Conservation (phyloP, 306 rosid genomes). For the Vachellia pachyceras region DNA sequence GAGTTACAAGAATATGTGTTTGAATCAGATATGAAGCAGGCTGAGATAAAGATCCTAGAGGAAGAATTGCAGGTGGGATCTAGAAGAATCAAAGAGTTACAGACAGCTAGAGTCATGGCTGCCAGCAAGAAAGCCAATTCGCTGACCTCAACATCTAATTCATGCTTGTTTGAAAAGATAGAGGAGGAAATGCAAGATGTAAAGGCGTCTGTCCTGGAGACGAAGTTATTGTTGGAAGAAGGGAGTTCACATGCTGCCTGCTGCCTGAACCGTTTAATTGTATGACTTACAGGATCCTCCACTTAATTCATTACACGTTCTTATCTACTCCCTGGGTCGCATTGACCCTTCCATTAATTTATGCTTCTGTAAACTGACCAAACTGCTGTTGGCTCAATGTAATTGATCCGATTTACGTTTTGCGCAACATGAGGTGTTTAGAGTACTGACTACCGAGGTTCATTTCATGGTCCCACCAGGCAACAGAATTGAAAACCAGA, state of each 20-base stretch:
- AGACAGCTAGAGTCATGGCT: constrained; percentile 50
- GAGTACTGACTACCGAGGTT: not conserved
- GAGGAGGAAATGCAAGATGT: constrained; percentile 60
- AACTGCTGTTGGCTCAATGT: not conserved
- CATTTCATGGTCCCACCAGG: no score
- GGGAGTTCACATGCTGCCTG: constrained; percentile 52
- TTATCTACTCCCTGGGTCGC: not conserved
- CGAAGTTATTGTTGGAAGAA: constrained; percentile 59
- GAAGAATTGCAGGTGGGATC: constrained; percentile 62
- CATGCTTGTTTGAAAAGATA: constrained; percentile 56
- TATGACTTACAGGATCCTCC: constrained; percentile 26
- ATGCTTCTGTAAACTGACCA: constrained; percentile 2
- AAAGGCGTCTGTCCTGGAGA: constrained; percentile 59
- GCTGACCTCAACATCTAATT: constrained; percentile 46
- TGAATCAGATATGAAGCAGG: constrained; percentile 55
- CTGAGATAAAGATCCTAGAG: constrained; percentile 57
- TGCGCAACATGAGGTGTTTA: not conserved
- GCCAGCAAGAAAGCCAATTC: constrained; percentile 48
- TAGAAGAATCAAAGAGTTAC: constrained; percentile 54
- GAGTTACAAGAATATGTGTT: constrained; percentile 49
- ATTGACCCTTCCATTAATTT: not conserved
- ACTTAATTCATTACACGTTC: not conserved
- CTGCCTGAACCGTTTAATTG: constrained; percentile 38
- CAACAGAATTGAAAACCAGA: not conserved
- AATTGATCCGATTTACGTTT: not conserved